These are phyloP conservation scores for Juglanconis oblonga DNA, from an alignment of 2,329 filamentous ascomycete genomes.

Conservation along the genomic window DNA sequence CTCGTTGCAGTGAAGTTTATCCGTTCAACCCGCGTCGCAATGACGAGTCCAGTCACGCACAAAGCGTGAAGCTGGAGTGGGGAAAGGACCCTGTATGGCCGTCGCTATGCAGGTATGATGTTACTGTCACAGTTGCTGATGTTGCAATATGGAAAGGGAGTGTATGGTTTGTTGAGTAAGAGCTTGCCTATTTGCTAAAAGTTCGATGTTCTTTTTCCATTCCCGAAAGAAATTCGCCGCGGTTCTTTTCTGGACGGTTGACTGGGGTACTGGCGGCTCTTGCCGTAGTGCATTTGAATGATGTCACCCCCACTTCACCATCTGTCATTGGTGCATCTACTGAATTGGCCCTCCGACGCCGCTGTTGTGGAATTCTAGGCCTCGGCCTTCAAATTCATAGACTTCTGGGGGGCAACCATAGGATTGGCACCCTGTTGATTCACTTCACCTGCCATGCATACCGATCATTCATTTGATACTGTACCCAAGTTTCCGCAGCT, in stretches of 20 bases:
- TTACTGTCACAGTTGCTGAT: background rate
- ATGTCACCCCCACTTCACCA: constrained; percentile 16
- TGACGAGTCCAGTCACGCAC: constrained; percentile 14
- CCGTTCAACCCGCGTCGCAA: background rate
- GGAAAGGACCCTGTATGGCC: background rate
- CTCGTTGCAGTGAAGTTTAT: background rate
- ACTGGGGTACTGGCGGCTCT: background rate
- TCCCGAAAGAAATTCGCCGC: constrained; percentile 9
- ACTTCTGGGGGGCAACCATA: background rate
- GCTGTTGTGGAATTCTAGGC: background rate
- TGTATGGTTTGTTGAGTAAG: background rate
- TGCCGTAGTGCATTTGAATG: constrained; percentile 3
- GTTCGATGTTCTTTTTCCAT: background rate
- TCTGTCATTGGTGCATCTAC: constrained; percentile 1
- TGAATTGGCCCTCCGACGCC: background rate
- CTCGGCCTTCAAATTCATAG: background rate
- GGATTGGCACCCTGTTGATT: too few relatives aligned
- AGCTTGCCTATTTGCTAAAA: background rate
- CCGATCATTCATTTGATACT: too few relatives aligned
- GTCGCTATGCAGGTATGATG: background rate
- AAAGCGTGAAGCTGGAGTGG: constrained; percentile 14
- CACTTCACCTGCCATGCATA: too few relatives aligned
- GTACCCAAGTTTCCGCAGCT: too few relatives aligned
- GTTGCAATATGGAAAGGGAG: background rate
- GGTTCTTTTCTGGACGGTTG: constrained; percentile 3